Percentiles rank a stretch among this genome's conserved stretches.
Conservation (phyloP, 192 early-diverging fungal genomes). For the Chytriomyces confervae region DNA sequence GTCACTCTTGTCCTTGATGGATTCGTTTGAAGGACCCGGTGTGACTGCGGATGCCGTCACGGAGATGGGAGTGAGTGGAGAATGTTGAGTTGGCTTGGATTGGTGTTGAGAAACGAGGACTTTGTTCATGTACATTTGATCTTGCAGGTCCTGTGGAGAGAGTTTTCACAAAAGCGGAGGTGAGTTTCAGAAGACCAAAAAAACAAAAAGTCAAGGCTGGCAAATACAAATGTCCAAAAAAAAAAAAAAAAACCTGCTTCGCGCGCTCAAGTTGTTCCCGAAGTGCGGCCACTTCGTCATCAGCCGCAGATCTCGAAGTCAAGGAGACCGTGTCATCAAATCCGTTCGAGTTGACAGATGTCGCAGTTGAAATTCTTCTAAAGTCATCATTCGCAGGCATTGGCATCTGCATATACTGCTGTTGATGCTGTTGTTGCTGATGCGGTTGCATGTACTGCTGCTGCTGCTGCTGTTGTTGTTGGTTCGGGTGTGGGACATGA, state of each 20-base stretch:
- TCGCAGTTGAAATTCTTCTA: neutral
- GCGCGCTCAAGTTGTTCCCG: neutral
- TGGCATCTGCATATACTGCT: neutral
- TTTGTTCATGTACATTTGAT: neutral
- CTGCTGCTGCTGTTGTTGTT: neutral
- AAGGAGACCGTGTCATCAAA: neutral
- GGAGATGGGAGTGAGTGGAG: neutral
- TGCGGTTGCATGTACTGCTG: neutral
- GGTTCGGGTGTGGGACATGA: neutral
- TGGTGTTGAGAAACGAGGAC: neutral
- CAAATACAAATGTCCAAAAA: neutral
- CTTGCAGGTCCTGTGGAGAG: neutral
- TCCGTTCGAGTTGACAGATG: neutral
- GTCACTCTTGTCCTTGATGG: neutral
- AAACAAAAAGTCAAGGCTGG: neutral
- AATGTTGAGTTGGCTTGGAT: neutral
- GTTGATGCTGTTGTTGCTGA: neutral
- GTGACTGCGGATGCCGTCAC: neutral
- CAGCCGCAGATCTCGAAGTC: neutral
- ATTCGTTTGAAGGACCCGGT: neutral
- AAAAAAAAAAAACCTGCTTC: neutral
- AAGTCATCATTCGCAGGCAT: neutral
- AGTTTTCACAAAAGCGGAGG: too few species aligned
- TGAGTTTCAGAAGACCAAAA: neutral
- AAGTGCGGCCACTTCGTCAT: neutral